Evolutionary conservation across 2,329 filamentous ascomycete genomes (phyloP).

Genomic region (Nothopassalora personata): DNA sequence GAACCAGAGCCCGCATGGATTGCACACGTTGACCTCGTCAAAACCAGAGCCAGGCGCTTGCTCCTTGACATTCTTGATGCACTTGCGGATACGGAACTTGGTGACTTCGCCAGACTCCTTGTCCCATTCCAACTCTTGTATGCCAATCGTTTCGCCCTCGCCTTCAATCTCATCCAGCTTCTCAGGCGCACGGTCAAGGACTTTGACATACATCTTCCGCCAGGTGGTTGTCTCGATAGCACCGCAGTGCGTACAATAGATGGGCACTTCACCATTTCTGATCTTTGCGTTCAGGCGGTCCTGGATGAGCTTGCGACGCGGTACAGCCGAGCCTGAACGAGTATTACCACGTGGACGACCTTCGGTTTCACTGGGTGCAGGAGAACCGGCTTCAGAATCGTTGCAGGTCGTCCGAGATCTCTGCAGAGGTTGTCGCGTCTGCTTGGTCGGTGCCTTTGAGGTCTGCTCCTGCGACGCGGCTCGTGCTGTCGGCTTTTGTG

Average conservation of each 20-base stretch:
- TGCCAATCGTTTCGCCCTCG: constrained; percentile 67
- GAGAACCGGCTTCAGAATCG: constrained; percentile 33
- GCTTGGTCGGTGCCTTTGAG: constrained; percentile 20
- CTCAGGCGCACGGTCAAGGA: constrained; percentile 63
- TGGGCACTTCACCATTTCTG: constrained; percentile 74
- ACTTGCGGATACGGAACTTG: constrained; percentile 72
- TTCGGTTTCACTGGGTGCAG: constrained; percentile 33
- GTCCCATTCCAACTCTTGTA: constrained; percentile 62
- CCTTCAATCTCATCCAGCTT: constrained; percentile 68
- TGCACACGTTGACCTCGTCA: constrained; percentile 74
- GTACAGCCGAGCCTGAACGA: constrained; percentile 48
- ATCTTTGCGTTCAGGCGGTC: constrained; percentile 56
- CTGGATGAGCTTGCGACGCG: constrained; percentile 61
- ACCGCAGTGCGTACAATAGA: constrained; percentile 87
- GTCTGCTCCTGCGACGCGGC: constrained; percentile 16
- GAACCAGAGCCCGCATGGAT: constrained; percentile 94
- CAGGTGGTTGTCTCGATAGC: constrained; percentile 94
- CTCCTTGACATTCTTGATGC: constrained; percentile 54
- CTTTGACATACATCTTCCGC: constrained; percentile 85
- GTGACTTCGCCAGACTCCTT: constrained; percentile 54
- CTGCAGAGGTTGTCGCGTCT: constrained; percentile 32
- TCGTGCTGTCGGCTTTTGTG: constrained; percentile 24
- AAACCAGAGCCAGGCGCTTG: constrained; percentile 44
- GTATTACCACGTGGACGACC: constrained; percentile 22
- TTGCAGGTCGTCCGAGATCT: constrained; percentile 20